Evolutionary conservation across 1,284 basidiomycete genomes (phyloP).

Genomic region (Leccinum subspadiceum): DNA sequence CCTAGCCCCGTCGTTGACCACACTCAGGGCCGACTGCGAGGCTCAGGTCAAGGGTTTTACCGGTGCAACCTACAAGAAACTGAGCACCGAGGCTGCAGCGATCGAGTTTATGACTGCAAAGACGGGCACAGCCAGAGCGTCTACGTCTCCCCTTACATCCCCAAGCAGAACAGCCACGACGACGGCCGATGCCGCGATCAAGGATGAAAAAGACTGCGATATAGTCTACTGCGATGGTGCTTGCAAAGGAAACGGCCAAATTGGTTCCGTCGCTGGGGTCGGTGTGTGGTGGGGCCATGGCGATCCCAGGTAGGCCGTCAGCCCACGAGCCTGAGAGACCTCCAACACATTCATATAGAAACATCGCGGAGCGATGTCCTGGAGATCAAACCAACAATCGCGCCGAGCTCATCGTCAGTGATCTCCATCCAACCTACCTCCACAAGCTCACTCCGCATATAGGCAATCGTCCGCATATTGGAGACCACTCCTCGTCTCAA

Average conservation of each 20-base stretch:
- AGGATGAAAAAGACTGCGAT: conserved; percentile 24
- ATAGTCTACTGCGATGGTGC: conserved; percentile 82
- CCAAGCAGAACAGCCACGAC: not conserved
- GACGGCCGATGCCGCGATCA: not conserved
- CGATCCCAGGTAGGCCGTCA: conserved; percentile 52
- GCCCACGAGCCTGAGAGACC: not conserved
- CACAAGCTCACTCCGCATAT: conserved; percentile 8
- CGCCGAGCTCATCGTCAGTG: conserved; percentile 75
- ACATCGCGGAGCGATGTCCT: conserved; percentile 75
- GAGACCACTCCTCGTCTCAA: conserved; percentile 59
- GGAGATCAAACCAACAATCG: conserved; percentile 87
- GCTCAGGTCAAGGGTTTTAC: conserved; percentile 56
- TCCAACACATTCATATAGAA: conserved; percentile 42
- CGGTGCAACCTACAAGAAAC: conserved; percentile 63
- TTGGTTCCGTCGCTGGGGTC: conserved; percentile 60
- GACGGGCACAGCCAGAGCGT: not conserved
- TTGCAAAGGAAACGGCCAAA: conserved; percentile 71
- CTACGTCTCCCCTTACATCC: conserved; percentile 3
- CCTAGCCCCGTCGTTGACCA: conserved; percentile 13
- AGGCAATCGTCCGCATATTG: conserved; percentile 76
- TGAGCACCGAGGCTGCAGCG: conserved; percentile 53
- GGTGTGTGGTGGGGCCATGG: conserved; percentile 75
- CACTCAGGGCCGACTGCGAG: conserved; percentile 35
- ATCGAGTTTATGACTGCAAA: conserved; percentile 35
- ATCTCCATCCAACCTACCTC: not conserved